phyloP scores from a whole-genome alignment of 2,329 filamentous ascomycete species.

The Verticillium albo-atrum region DNA sequence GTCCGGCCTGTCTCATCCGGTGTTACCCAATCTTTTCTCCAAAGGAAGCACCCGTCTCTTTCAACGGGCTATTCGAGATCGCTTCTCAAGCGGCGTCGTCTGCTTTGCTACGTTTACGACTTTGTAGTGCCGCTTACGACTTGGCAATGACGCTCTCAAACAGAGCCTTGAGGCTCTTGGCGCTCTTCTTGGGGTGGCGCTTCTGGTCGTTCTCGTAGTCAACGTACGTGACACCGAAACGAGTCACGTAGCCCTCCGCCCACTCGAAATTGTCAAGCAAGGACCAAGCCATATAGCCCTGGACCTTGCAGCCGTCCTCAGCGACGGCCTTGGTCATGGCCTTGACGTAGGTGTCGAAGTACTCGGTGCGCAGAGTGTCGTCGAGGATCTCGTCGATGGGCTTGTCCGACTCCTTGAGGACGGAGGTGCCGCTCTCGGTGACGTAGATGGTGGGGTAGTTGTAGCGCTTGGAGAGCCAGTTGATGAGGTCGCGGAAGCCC shows the following conservation, averaged over 20 bases:
- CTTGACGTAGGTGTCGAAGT: constrained; percentile 72
- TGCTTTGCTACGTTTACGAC: constrained; percentile 26
- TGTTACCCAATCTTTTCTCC: neutral
- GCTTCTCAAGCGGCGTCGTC: neutral
- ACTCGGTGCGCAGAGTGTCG: constrained; percentile 76
- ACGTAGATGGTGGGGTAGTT: constrained; percentile 74
- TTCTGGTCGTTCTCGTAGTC: constrained; percentile 79
- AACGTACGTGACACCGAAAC: constrained; percentile 80
- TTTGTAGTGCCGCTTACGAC: constrained; percentile 59
- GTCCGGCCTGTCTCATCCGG: neutral
- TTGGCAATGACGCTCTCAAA: constrained; percentile 69
- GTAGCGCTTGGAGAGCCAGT: constrained; percentile 76
- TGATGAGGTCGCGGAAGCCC: constrained; percentile 73
- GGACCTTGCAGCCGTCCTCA: constrained; percentile 72
- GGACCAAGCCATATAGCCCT: constrained; percentile 82
- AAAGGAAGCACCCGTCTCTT: neutral
- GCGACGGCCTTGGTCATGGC: constrained; percentile 70
- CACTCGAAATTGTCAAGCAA: constrained; percentile 89
- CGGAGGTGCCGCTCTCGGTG: constrained; percentile 82
- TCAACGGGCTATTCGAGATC: neutral
- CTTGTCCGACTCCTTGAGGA: constrained; percentile 79
- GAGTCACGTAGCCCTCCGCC: constrained; percentile 86
- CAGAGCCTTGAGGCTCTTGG: constrained; percentile 62
- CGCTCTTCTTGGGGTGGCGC: constrained; percentile 80
- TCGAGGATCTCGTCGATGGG: constrained; percentile 65